These are phyloP conservation scores for Globisporangium cystogenes DNA, from an alignment of 352 stramenopile species.

Conservation along the genomic window DNA sequence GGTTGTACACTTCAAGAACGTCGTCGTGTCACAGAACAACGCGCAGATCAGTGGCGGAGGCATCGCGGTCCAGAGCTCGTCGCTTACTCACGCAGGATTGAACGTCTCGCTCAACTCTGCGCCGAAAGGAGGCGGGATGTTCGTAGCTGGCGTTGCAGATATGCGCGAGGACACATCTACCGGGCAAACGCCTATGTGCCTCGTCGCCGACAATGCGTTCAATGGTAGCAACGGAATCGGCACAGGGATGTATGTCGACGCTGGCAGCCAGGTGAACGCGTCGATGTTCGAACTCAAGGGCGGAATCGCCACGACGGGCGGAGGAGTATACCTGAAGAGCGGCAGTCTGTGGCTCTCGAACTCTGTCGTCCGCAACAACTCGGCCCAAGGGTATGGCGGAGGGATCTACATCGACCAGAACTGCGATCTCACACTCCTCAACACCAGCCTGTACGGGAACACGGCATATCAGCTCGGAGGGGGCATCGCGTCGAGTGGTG, in stretches of 20 bases:
- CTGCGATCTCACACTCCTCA: constrained; percentile 17
- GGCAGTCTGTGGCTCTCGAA: constrained; percentile 14
- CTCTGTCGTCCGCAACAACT: constrained; percentile 4
- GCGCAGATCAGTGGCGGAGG: constrained; percentile 18
- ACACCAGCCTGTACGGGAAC: constrained; percentile 22
- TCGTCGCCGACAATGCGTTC: constrained; percentile 3
- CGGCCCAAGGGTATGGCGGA: constrained; percentile 11
- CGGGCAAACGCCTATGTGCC: neutral
- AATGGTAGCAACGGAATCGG: constrained; percentile 9
- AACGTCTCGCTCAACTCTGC: constrained; percentile 20
- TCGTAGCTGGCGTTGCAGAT: constrained; percentile 1
- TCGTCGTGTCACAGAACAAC: constrained; percentile 1
- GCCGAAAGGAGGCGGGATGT: constrained; percentile 23
- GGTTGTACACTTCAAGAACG: neutral
- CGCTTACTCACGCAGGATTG: constrained; percentile 17
- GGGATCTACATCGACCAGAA: constrained; percentile 19
- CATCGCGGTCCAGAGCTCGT: constrained; percentile 15
- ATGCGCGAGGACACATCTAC: neutral
- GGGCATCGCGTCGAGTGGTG: constrained; percentile 17
- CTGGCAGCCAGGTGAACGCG: constrained; percentile 11
- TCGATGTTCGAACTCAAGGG: constrained; percentile 12
- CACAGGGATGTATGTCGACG: constrained; percentile 20
- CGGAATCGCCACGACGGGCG: constrained; percentile 14
- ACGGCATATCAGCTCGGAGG: constrained; percentile 20
- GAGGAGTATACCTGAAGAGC: constrained; percentile 22